Evolutionary conservation across 495 filamentous ascomycete species (phyloP).

Genomic region (Daldinia vernicosa): DNA sequence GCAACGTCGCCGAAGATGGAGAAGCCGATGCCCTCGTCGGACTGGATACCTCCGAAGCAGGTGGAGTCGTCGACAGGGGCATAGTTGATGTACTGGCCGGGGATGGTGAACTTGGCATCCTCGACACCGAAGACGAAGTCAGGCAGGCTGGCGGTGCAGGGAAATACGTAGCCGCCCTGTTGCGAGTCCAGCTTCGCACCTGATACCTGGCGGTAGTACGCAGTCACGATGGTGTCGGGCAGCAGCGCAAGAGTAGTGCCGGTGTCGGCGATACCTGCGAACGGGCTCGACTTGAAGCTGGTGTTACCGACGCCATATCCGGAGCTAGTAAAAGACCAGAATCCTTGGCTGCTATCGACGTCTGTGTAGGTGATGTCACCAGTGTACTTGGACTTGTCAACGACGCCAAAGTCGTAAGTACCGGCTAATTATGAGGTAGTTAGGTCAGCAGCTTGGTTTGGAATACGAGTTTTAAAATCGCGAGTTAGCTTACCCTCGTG

Average conservation of each 20-base stretch:
- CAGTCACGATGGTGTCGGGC: constrained; percentile 59
- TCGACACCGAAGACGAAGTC: constrained; percentile 67
- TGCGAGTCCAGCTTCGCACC: constrained; percentile 55
- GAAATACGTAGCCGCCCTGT: constrained; percentile 71
- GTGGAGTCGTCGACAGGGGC: constrained; percentile 47
- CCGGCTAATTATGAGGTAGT: constrained; percentile 55
- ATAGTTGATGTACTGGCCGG: constrained; percentile 65
- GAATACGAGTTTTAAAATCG: not conserved
- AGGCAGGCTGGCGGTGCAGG: constrained; percentile 68
- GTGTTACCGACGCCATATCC: constrained; percentile 67
- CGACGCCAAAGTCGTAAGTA: constrained; percentile 75
- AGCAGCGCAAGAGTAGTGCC: constrained; percentile 77
- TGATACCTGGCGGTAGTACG: constrained; percentile 68
- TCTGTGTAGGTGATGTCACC: constrained; percentile 68
- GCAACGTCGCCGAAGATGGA: constrained; percentile 79
- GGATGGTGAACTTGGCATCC: constrained; percentile 57
- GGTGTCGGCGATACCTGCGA: constrained; percentile 66
- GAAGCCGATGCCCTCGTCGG: constrained; percentile 66
- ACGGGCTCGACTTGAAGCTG: constrained; percentile 44
- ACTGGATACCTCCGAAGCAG: constrained; percentile 72
- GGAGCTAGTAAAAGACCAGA: constrained; percentile 72
- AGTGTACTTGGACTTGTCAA: constrained; percentile 68
- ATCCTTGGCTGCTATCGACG: constrained; percentile 68
- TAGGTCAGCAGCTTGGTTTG: constrained; percentile 5
- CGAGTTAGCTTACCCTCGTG: constrained; percentile 46